These are phyloP conservation scores for Mucor irregularis DNA, from an alignment of 371 early-diverging fungal species.

Conservation along the genomic window DNA sequence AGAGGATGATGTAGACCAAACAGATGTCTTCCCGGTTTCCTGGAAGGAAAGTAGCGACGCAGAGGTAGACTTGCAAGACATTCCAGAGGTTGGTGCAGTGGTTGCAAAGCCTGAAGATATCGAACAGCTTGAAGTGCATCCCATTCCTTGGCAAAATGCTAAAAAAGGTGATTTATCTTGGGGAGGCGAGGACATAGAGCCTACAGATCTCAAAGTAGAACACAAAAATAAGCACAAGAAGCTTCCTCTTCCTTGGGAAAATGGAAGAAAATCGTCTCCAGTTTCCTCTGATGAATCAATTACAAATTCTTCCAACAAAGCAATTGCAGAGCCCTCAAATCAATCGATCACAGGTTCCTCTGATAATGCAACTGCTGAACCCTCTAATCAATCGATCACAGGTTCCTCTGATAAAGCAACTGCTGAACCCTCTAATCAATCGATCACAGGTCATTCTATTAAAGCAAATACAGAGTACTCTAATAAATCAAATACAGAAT, in stretches of 20 bases:
- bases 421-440: too few species aligned
- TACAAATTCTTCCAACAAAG: too few species aligned
- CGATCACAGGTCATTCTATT: too few species aligned
- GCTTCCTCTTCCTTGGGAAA: neutral
- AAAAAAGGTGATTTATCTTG: neutral
- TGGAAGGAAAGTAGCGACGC: neutral
- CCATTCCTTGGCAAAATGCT: neutral
- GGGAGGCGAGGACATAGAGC: neutral
- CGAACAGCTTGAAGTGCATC: neutral
- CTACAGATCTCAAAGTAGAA: too few species aligned
- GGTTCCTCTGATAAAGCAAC: too few species aligned
- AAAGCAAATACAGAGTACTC: too few species aligned
- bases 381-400: neutral
- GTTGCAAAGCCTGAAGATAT: neutral
- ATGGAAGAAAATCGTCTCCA: too few species aligned
- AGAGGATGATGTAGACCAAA: neutral
- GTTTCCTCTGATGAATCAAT: too few species aligned
- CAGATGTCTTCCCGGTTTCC: neutral
- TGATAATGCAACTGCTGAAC: too few species aligned
- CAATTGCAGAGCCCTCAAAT: too few species aligned
- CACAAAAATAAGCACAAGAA: neutral
- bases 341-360: too few species aligned
- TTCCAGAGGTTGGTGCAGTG: neutral
- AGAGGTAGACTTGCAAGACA: neutral
- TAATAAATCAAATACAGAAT: neutral